Evolutionary conservation across 208 protist species (phyloP), one percentile per base, ranked within the genome.

Genomic region (Leishmania arabica): DNA sequence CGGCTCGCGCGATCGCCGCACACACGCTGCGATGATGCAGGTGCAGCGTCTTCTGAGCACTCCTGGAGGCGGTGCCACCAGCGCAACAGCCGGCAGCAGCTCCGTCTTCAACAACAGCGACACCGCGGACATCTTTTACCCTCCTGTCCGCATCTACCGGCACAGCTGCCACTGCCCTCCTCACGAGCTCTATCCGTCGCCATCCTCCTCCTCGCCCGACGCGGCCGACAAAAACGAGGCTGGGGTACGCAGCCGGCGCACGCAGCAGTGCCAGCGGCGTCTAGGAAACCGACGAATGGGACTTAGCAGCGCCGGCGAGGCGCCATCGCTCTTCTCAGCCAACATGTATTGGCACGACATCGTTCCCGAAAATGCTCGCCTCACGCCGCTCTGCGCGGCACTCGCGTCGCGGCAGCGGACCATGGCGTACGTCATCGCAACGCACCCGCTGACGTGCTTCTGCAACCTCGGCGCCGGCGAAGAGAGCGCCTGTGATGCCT

Each of bases 321-420:
- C 17, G n/a, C 53, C 78, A 42, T 66, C 77, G 31, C 31, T 75
- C n/a, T n/a, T 53, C 13, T 60, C 19, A 3, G 49, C 31, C n/a
- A 80, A 81, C 60, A 54, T 80, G 7, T 83, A 70, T 56, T 86
- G 83, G 78, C 75, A 83, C 69, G 78, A 83, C n/a, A 83, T 94
- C 31, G 91, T 94, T 74, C 85, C 90, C 8, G 90, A 92, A 66
- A 85, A 90, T 71, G 84, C 84, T 15, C 80, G 82, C 24, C 81
- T 96, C 45, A 87, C 83, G 31, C 93, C 91, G 42, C 83, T 96
- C 42, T 95, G 91, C 72, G 84, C 85, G 4, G 91, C 91, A 34
- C 62, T 96, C 17, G 84, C 90, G 65, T 82, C 87, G 31, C 85
- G 91, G 7, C 89, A 89, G 58, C 90, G 85, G 11, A 75, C 87